These are phyloP conservation scores for Closterium sp. DNA, from an alignment of 139 green algal genomes.

Conservation along the genomic window DNA sequence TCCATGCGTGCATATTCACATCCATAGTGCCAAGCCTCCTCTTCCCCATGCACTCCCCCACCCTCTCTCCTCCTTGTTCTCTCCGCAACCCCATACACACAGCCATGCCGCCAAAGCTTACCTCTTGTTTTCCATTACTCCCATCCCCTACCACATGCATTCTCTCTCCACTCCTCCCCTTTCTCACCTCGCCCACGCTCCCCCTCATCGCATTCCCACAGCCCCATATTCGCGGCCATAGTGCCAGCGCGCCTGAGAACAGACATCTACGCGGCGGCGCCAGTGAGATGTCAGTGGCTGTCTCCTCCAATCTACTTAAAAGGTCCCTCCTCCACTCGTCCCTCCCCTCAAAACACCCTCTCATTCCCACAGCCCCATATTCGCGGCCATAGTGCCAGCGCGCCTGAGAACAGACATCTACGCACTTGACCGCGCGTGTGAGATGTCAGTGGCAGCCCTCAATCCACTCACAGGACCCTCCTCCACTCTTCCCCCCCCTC, in stretches of 20 bases:
- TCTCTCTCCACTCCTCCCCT: background rate
- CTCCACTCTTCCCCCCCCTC: background rate
- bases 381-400: constrained; percentile 67
- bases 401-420: background rate
- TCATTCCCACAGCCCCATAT: constrained; percentile 65
- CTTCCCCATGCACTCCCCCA: too few species aligned
- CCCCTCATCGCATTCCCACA: constrained; percentile 22
- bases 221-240: constrained; percentile 81
- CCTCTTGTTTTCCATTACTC: too few species aligned
- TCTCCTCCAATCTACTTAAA: constrained; percentile 31
- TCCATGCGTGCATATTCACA: too few species aligned
- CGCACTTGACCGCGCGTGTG: constrained; percentile 57
- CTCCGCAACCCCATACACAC: too few species aligned
- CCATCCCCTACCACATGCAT: too few species aligned
- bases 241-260: background rate
- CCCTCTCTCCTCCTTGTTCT: too few species aligned
- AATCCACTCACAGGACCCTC: background rate
- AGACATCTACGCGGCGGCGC: constrained; percentile 32
- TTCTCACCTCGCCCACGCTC: too few species aligned
- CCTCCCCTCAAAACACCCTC: background rate
- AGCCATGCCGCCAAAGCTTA: too few species aligned
- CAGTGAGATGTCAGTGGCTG: constrained; percentile 55
- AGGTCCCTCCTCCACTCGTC: background rate
- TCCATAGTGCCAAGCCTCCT: too few species aligned
- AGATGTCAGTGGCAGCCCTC: constrained; percentile 39